Conservation (phyloP, 805 yeast genomes). For the Millerago galiae region DNA sequence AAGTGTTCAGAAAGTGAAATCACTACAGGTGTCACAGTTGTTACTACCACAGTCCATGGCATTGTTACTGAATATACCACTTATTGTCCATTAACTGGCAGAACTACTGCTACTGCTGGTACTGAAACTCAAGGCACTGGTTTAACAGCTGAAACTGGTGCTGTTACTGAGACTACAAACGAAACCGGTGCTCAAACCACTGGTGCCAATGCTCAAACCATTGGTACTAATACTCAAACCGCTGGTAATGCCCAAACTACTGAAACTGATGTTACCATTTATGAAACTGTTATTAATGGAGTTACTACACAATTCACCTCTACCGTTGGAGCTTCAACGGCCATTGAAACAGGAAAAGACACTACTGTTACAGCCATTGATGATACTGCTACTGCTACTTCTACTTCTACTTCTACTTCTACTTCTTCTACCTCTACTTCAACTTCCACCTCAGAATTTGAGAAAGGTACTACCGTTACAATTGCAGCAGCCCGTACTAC, state of each 20-base stretch:
- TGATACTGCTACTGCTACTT: too few relatives aligned
- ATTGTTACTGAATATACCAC: conserved; percentile 28
- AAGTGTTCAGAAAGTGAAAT: conserved; percentile 21
- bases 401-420: too few relatives aligned
- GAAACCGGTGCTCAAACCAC: not conserved
- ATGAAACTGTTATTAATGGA: not conserved
- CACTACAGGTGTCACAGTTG: conserved; percentile 19
- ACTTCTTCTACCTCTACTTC: too few relatives aligned
- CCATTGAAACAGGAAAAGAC: not conserved
- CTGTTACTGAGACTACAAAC: conserved; percentile 4
- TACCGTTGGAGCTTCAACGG: not conserved
- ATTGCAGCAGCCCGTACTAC: too few relatives aligned
- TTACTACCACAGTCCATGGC: conserved; percentile 22
- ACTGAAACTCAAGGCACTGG: not conserved
- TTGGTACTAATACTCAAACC: not conserved
- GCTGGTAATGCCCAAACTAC: conserved; percentile 8
- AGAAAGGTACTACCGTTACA: too few relatives aligned
- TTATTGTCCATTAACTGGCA: not conserved
- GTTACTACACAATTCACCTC: not conserved
- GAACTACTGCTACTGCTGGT: not conserved
- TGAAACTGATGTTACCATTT: conserved; percentile 1
- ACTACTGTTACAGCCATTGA: not conserved
- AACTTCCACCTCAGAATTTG: too few relatives aligned
- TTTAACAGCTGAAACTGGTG: conserved; percentile 10
- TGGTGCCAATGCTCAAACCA: not conserved